Evolutionary conservation across 179 eudicot species (phyloP).

Genomic region (Actinidia arguta): DNA sequence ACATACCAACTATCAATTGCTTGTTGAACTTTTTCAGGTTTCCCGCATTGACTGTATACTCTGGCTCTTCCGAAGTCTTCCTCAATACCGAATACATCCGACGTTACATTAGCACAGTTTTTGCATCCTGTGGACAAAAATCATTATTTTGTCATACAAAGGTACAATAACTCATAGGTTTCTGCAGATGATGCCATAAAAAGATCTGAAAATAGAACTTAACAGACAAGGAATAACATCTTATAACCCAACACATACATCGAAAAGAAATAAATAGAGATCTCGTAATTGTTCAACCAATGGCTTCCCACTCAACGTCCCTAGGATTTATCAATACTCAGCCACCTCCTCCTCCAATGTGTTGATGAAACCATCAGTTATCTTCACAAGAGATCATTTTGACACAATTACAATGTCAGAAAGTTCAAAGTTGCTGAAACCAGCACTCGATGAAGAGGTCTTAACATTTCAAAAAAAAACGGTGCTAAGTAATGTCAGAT

Average conservation of each 20-base stretch:
- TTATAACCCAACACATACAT: not conserved
- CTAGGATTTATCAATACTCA: not conserved
- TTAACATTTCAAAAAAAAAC: not conserved
- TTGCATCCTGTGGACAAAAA: constrained; percentile 69
- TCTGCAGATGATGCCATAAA: not conserved
- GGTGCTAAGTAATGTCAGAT: not conserved
- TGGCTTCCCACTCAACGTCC: no score
- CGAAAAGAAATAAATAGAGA: not conserved
- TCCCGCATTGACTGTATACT: constrained; percentile 73
- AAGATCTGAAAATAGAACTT: not conserved
- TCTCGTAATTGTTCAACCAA: not conserved
- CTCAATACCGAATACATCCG: constrained; percentile 81
- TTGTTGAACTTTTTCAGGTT: constrained; percentile 66
- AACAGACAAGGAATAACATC: not conserved
- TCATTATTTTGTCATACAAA: not conserved
- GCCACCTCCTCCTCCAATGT: not conserved
- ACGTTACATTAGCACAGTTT: constrained; percentile 88
- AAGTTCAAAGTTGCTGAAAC: not conserved
- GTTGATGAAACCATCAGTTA: not conserved
- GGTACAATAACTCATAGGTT: not conserved
- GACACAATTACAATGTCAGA: no score
- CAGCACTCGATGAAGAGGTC: not conserved
- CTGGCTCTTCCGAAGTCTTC: constrained; percentile 98
- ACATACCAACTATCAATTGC: constrained; percentile 93
- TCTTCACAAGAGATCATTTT: not conserved